Conservation (phyloP, 257 asterid species). For the Nicotiana benthamiana region DNA sequence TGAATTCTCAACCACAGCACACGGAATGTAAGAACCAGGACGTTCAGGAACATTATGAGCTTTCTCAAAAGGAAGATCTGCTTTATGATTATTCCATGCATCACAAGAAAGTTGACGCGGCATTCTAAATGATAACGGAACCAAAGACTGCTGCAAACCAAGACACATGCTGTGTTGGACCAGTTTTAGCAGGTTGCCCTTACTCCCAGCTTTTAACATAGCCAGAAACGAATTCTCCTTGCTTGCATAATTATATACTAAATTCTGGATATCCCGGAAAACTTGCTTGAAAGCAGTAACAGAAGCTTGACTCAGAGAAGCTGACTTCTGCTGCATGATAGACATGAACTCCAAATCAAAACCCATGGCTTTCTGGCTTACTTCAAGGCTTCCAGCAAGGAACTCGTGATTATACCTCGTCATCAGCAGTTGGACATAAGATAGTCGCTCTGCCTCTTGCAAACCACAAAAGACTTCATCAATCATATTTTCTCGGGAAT, state of each 20-base stretch:
- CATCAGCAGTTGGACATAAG: slow-evolving; percentile 47
- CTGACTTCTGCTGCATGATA: slow-evolving; percentile 45
- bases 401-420: slow-evolving; percentile 42
- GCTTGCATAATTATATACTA: slow-evolving; percentile 54
- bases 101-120: slow-evolving; percentile 67
- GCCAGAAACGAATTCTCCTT: slow-evolving; percentile 50
- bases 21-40: slow-evolving; percentile 45
- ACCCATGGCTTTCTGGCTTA: slow-evolving; percentile 18
- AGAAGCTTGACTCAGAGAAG: slow-evolving; percentile 58
- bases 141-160: slow-evolving; percentile 77
- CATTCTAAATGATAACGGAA: slow-evolving; percentile 60
- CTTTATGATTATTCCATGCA: slow-evolving; percentile 68
- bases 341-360: slow-evolving; percentile 29
- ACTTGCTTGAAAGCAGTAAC: slow-evolving; percentile 61
- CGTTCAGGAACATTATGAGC: slow-evolving; percentile 16
- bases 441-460: slow-evolving; percentile 62
- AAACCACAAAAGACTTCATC: slow-evolving; percentile 70
- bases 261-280: slow-evolving; percentile 55
- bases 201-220: slow-evolving; percentile 96
- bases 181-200: slow-evolving; percentile 76
- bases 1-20: slow-evolving; percentile 58
- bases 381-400: slow-evolving; percentile 47
- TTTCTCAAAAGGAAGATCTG: slow-evolving; percentile 12
- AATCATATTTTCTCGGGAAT: slow-evolving; percentile 46
- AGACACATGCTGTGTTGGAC: slow-evolving; percentile 91